Evolutionary conservation across 169 alveolate genomes (phyloP), one percentile per base, ranked within the genome.

Genomic region (Plasmodium inui): DNA sequence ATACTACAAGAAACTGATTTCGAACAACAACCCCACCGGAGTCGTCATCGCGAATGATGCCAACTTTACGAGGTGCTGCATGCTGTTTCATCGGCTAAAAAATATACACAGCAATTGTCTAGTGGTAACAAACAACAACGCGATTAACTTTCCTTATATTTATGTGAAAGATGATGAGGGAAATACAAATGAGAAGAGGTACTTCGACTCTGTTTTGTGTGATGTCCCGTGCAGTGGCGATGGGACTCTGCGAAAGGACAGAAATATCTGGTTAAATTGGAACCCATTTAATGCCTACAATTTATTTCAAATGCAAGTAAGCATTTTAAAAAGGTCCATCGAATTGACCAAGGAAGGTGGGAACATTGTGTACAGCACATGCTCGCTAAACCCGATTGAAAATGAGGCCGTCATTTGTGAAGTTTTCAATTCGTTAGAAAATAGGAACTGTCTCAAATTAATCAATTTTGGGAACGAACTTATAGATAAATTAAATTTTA

Each of bases 211-310:
- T 22, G 97, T 98, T 14, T 95, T 98, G 55, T 98, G 99, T 93
- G 99, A 99, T 92, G 99, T 98, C 1, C 99, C 99, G 17, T 99
- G 99, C 93, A 96, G 99, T 80, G 98, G 99, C 3, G 99, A 99
- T 93, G 99, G 99, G 19, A 99, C 99, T 4, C 93, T 98, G 74
- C 96, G 99, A 92, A 99, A 99, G 95, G 97, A 98, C 55, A 98
- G 98, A 14, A 96, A 96, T 76, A 96, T 98, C 37, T 98, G 99
- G 99, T 96, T 94, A 71, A 97, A 96, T 70, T 99, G 99, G 99
- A 97, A 95, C 89, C 93, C 99, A n/a, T 96, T 96, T 79, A 98
- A 97, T 94, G 99, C 99, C 19, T 95, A 97, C 44, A 97, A 97
- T 86, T 94, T 98, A 82, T 99, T 98, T 96, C 97, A 97, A 34